Evolutionary conservation across 306 rosid genomes (phyloP), one percentile per base, ranked within the genome.

Genomic region (Sophora flavescens): DNA sequence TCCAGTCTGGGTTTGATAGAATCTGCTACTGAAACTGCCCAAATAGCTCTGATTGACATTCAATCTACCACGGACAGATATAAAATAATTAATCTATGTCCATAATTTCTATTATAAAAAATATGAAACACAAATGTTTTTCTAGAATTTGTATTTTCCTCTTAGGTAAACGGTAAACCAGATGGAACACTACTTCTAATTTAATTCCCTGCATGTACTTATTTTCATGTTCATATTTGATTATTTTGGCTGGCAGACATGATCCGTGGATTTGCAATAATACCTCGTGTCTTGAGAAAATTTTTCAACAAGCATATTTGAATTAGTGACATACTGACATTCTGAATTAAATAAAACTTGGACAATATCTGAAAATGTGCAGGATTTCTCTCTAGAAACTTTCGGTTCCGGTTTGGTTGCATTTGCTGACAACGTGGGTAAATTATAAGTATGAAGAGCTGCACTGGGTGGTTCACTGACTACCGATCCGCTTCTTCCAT

Each of bases 321-420:
- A 70, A 67, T 77, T 17, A 48, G 7, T 69, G 77, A 58, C 61
- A 42, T 53, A 30, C 47, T 6, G 30, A 53, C 35, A 7, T 77
- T 77, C 66, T 57, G 56, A 42, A 78, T 61, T 81, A 68, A 76
- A 52, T 64, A 68, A 70, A 75, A 63, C 77, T 79, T 77, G 17
- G 65, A 80, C 62, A 72, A 76, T 77, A 78, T 68, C 63, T 75
- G 86, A 84, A 85, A 65, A 70, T 80, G 69, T 93, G 97, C 98
- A 89, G 98, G 97, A 85, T 68, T 91, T 88, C 59, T 89, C 88
- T 75, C 81, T 93, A 82, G 96, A 91, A 88, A 87, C 81, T 72
- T 93, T 74, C 90, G 54, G 73, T 80, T 16, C 81, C 89, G 86
- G 97, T 87, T 47, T 84, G 78, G 89, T 11, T 86, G 72, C 82